These are phyloP conservation scores for Blastocystis sp. DNA, from an alignment of 352 stramenopile species.

Conservation along the genomic window DNA sequence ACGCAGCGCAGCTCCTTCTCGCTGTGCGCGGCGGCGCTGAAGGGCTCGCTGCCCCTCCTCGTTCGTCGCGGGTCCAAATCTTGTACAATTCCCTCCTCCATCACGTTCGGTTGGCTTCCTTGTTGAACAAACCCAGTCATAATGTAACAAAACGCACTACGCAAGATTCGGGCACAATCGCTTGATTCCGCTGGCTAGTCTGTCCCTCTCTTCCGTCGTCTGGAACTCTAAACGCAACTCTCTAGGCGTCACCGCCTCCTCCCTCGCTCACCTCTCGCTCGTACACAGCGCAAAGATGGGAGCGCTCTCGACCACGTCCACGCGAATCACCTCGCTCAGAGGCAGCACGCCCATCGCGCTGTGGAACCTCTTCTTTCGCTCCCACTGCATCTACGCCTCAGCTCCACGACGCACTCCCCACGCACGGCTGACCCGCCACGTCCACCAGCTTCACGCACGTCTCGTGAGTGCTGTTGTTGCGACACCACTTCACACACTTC, in stretches of 20 bases:
- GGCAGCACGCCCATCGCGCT: neutral
- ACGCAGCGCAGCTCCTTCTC: slow-evolving; percentile 33
- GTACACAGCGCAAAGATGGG: neutral
- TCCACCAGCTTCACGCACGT: slow-evolving; percentile 57
- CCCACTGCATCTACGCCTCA: slow-evolving; percentile 58
- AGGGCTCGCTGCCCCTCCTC: neutral
- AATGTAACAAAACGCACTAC: slow-evolving; percentile 12
- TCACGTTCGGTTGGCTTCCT: slow-evolving; percentile 7
- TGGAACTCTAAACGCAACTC: slow-evolving; percentile 33
- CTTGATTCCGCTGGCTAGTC: neutral
- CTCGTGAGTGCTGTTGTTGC: neutral
- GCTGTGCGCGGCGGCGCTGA: slow-evolving; percentile 9
- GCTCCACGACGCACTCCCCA: neutral
- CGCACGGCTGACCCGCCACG: neutral
- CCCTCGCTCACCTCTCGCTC: neutral
- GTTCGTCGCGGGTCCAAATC: neutral
- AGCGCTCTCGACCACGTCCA: slow-evolving; percentile 1
- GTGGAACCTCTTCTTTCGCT: slow-evolving; percentile 28
- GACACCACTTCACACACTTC: slow-evolving; percentile 30
- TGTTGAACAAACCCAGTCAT: neutral
- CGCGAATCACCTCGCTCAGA: slow-evolving; percentile 9
- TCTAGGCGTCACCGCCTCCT: neutral
- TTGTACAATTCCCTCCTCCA: slow-evolving; percentile 29
- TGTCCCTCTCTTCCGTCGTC: neutral
- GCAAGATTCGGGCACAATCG: slow-evolving; percentile 4